Evolutionary conservation across 192 early-diverging fungal species (phyloP).

Genomic region (Linnemannia schmuckeri): DNA sequence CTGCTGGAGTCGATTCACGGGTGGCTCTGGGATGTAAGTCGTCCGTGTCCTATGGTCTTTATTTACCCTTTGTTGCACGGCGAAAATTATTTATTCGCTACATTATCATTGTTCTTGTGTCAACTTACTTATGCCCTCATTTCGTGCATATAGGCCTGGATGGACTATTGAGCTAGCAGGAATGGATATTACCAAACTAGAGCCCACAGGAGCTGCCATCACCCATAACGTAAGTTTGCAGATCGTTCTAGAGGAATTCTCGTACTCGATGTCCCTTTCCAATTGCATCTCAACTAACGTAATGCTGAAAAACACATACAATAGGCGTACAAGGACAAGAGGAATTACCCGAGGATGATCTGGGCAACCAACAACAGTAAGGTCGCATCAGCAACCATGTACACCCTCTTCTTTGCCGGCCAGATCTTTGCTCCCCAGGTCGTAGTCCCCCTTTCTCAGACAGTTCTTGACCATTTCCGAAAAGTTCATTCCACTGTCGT

Average conservation of each 20-base stretch:
- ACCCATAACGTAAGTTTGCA: slow-evolving; percentile 56
- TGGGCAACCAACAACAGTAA: slow-evolving; percentile 71
- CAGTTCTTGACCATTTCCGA: slow-evolving; percentile 29
- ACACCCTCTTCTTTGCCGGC: slow-evolving; percentile 70
- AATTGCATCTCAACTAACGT: neutral
- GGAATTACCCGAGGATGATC: slow-evolving; percentile 67
- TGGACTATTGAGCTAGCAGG: slow-evolving; percentile 69
- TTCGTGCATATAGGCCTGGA: slow-evolving; percentile 56
- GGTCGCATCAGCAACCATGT: slow-evolving; percentile 66
- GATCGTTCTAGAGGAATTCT: no score
- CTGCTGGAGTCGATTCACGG: slow-evolving; percentile 56
- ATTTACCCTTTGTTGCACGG: neutral
- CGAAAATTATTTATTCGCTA: neutral
- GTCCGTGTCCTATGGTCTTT: neutral
- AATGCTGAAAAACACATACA: no score
- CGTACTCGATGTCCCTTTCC: neutral
- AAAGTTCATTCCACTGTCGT: slow-evolving; percentile 23
- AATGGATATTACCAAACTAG: slow-evolving; percentile 58
- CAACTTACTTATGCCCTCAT: neutral
- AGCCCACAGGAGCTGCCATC: slow-evolving; percentile 59
- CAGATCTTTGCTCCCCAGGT: slow-evolving; percentile 63
- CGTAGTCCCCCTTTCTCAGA: slow-evolving; percentile 52
- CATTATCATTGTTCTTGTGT: neutral
- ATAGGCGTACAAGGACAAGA: slow-evolving; percentile 53
- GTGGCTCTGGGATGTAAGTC: slow-evolving; percentile 53